Conservation (phyloP, 2,329 filamentous ascomycete species). For the Mycosphaerelloides madeirae region DNA sequence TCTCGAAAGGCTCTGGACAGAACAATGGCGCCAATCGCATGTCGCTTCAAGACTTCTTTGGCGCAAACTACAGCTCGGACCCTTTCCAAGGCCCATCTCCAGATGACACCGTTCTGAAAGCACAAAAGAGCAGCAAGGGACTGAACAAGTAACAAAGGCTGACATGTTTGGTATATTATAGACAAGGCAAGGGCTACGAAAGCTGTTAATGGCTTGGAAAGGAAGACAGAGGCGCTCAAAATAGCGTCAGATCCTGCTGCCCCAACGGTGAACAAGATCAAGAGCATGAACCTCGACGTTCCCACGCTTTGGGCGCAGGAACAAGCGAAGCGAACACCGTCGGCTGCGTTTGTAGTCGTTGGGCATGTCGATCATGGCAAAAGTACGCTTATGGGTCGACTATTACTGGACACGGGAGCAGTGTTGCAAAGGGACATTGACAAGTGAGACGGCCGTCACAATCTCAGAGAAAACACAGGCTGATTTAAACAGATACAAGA, state of each 20-base stretch:
- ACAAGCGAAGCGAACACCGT: constrained; percentile 19
- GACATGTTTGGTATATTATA: constrained; percentile 9
- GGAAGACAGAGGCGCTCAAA: constrained; percentile 29
- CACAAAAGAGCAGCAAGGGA: constrained; percentile 30
- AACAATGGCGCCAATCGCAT: constrained; percentile 9
- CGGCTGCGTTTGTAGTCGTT: constrained; percentile 39
- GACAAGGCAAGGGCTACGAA: constrained; percentile 18
- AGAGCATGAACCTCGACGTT: constrained; percentile 78
- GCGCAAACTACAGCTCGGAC: constrained; percentile 12
- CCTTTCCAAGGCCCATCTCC: constrained; percentile 31
- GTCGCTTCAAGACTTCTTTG: constrained; percentile 25
- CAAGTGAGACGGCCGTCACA: constrained; percentile 40
- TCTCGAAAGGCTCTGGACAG: constrained; percentile 14
- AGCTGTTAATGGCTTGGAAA: constrained; percentile 21
- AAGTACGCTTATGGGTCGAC: constrained; percentile 93
- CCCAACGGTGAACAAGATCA: constrained; percentile 40
- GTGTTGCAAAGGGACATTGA: constrained; percentile 85
- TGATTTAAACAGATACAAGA: constrained; percentile 34
- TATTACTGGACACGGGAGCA: constrained; percentile 81
- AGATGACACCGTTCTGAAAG: constrained; percentile 28
- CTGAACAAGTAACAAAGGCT: constrained; percentile 25
- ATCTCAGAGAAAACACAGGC: not conserved
- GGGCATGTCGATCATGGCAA: constrained; percentile 97
- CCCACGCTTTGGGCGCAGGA: constrained; percentile 27
- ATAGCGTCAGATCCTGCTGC: constrained; percentile 18